Evolutionary conservation across 495 filamentous ascomycete genomes (phyloP).

Genomic region (Penicillium salamii): DNA sequence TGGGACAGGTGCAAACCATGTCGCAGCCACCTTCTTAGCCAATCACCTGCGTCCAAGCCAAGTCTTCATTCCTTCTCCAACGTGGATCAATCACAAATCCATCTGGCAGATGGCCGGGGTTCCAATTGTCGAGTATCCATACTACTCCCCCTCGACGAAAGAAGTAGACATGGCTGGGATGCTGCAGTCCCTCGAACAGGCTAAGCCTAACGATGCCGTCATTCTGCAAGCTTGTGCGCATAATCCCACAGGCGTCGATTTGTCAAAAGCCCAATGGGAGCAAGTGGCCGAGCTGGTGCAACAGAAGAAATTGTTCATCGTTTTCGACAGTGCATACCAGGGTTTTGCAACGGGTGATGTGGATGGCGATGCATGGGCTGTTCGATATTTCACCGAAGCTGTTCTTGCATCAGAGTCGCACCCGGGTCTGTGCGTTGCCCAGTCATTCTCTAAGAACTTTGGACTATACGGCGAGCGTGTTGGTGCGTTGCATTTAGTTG

Average conservation of each 20-base stretch:
- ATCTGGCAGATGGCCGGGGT: conserved; percentile 17
- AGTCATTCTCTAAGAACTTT: conserved; percentile 45
- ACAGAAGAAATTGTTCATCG: conserved; percentile 27
- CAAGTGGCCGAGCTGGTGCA: conserved; percentile 20
- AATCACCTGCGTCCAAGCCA: conserved; percentile 3
- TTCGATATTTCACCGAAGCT: conserved; percentile 30
- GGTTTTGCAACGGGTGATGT: conserved; percentile 42
- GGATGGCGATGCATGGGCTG: conserved; percentile 38
- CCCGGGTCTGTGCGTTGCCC: conserved; percentile 8
- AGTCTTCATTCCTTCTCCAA: conserved; percentile 22
- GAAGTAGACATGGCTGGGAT: conserved; percentile 11
- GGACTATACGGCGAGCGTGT: conserved; percentile 40
- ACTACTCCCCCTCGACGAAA: conserved; percentile 10
- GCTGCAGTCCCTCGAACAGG: conserved; percentile 1
- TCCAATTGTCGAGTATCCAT: conserved; percentile 20
- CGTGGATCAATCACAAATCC: conserved; percentile 25
- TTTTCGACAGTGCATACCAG: conserved; percentile 47
- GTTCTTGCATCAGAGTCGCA: background rate
- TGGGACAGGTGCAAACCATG: conserved; percentile 76
- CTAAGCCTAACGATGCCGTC: conserved; percentile 21
- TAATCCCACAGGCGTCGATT: conserved; percentile 45
- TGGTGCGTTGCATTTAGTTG: conserved; percentile 28
- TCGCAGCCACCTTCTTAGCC: conserved; percentile 67
- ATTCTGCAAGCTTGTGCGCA: conserved; percentile 46
- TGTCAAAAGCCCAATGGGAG: conserved; percentile 33